Conservation (phyloP, 2,329 filamentous ascomycete species). For the Penicillium sp. region DNA sequence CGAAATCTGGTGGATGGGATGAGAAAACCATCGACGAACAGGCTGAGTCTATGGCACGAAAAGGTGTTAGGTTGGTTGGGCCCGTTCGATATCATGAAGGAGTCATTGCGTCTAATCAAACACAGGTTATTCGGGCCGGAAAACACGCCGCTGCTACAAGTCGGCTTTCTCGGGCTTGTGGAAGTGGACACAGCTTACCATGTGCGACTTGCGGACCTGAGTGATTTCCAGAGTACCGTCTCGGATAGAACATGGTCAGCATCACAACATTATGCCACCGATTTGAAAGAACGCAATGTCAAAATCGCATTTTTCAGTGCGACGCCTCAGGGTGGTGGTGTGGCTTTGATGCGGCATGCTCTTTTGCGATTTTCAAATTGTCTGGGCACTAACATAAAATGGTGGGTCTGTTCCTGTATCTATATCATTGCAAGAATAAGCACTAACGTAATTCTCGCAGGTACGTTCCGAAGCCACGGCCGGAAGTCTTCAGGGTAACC, state of each 20-base stretch:
- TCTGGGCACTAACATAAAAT: conserved; percentile 66
- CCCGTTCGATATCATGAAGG: background rate
- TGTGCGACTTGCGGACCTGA: conserved; percentile 56
- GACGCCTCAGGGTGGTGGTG: conserved; percentile 78
- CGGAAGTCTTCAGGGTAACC: conserved; percentile 76
- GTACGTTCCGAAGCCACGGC: conserved; percentile 74
- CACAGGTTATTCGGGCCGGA: conserved; percentile 68
- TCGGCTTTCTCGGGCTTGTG: conserved; percentile 66
- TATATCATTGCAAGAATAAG: background rate
- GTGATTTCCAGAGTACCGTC: conserved; percentile 62
- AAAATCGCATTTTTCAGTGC: conserved; percentile 77
- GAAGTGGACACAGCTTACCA: conserved; percentile 67
- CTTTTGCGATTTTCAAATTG: conserved; percentile 67
- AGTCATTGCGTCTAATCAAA: conserved; percentile 5
- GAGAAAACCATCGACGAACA: conserved; percentile 70
- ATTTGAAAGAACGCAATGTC: conserved; percentile 61
- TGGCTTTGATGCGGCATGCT: conserved; percentile 78
- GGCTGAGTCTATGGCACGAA: conserved; percentile 76
- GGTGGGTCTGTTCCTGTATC: conserved; percentile 52
- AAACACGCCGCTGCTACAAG: conserved; percentile 62
- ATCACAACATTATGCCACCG: conserved; percentile 60
- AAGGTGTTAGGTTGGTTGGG: conserved; percentile 63
- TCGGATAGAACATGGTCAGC: conserved; percentile 62
- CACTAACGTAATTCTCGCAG: conserved; percentile 29
- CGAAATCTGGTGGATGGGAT: conserved; percentile 39